Base-by-base conservation (phyloP, 1,284 basidiomycete genomes). In the Sanghuangporus weigelae region DNA sequence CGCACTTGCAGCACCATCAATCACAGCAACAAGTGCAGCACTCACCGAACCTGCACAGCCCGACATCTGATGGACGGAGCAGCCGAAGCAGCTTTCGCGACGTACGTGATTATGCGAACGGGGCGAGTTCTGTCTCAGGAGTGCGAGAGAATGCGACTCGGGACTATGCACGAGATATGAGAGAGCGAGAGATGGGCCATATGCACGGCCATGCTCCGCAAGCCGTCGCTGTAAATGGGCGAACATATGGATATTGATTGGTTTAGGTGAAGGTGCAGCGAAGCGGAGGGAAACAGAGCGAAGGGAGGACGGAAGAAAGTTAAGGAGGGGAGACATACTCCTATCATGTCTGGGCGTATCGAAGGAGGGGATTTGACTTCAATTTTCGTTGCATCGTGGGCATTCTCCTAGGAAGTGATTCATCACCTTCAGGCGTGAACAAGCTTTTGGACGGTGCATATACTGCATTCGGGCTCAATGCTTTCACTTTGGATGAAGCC, bases 61-160 rank as follows among this genome's bases (percentile, higher is more conserved):
- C 63, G n/a, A 48, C 59, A 21, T 62, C 59, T 35, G 63, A 65
- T 39, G 64, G 64, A 31, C 60, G 64, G 36, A 63, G 61, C 42
- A 63, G 61, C 40, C 56, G 60, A 23, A 61, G 57, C 39, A 66
- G 64, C 61, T 23, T 66, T 7, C 53, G 60, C 39, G 57, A 63
- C 35, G 46, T 46, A 19, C 55, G 61, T 12, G 56, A 58, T 19
- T 58, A 63, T 21, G 38, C 21, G 12, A 60, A 40, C 16, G 49
- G 38, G 7, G 39, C 57, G 14, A 19, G 16, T 1, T n/a, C 44
- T 8, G 40, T 44, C 12, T n/a, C 21, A 11, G 19, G 23, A 3
- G 11, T 38, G 11, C 40, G 39, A 11, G 56, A 42, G 38, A 60
- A 54, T 35, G 51, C 26, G 16, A 21, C 21, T 35, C 57, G 62